These are phyloP conservation scores for Ogataea haglerorum DNA, from an alignment of 805 yeast species.

Conservation along the genomic window DNA sequence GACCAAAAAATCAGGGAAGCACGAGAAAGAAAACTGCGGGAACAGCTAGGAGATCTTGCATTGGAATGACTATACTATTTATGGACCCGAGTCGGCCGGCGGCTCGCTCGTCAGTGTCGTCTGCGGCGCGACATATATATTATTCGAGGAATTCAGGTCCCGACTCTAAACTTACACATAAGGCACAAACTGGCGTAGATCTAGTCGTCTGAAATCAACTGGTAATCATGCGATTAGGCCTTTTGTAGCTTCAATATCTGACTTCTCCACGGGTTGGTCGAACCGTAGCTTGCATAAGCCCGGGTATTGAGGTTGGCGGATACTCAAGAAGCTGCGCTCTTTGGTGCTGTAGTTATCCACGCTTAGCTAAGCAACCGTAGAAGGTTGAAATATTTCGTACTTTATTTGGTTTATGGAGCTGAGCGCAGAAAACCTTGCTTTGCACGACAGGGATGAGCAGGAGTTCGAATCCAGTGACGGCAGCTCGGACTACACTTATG, in stretches of 20 bases:
- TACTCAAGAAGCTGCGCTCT: background rate
- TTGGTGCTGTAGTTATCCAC: constrained; percentile 1
- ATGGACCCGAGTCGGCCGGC: background rate
- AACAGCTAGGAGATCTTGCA: constrained; percentile 23
- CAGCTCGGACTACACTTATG: constrained; percentile 30
- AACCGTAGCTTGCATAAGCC: background rate
- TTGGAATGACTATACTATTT: constrained; percentile 3
- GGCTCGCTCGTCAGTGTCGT: constrained; percentile 1
- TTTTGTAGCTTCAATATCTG: background rate
- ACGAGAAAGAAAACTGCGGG: constrained; percentile 23
- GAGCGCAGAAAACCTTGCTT: constrained; percentile 8
- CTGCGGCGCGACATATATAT: constrained; percentile 12
- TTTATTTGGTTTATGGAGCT: constrained; percentile 3
- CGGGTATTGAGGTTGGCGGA: background rate
- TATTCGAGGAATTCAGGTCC: constrained; percentile 12
- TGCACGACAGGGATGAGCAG: constrained; percentile 13
- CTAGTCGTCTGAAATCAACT: constrained; percentile 12
- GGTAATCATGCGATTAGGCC: constrained; percentile 14
- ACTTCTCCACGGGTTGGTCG: constrained; percentile 1
- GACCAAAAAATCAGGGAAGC: constrained; percentile 26
- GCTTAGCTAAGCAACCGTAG: background rate
- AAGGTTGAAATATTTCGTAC: background rate
- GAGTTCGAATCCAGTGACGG: constrained; percentile 17
- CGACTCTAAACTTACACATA: constrained; percentile 19
- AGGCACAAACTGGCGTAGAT: constrained; percentile 12